Base-by-base conservation (phyloP, 2,329 filamentous ascomycete genomes). In the Sporothrix inflata region DNA sequence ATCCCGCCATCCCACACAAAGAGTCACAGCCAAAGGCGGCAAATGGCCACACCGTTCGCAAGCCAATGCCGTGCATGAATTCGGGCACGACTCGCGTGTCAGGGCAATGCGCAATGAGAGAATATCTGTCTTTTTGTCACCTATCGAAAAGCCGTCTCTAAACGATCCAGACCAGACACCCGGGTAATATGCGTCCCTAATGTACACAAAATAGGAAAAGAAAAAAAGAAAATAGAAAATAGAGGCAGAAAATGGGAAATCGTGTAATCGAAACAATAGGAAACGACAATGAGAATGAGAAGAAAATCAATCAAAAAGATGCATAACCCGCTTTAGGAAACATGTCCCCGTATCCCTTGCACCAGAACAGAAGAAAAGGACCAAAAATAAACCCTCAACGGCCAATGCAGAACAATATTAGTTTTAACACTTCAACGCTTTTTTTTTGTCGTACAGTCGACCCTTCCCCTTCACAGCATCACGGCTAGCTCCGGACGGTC, bases 401-500 rank as follows among this genome's bases (percentile, higher is more conserved):
- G 42, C 24, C 53, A 19, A 55, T 55, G 51, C 53, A 57, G 27
- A 19, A 57, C 49, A 57, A 19, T 57, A 57, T 57, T 57, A 19
- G 53, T 57, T 57, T 57, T 34, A 5, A 30, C 8, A 1, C 21
- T 16, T 45, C 51, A 16, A 12, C 57, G 21, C 61, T 42, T 66
- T 30, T 27, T 14, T 63, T 4, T 11, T 6, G 42, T 4, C 21
- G 3, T 30, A 45, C 3, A 24, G 27, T 38, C 30, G 3, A 47
- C 34, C 30, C 12, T 5, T 1, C 21, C 45, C 30, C 9, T 74
- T 86, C 86, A 97, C 80, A 97, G 85, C 77, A 97, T 88, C 81
- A 97, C 95, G 11, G 89, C 90, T 81, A 98, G 81, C 83, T 98
- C 94, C 55, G 91, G 89, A 78, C 94, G 87, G 77, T 92, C 90